A percentile compares a stretch with the other conserved stretches of the same genome.
These are phyloP conservation scores for Chloromonas sp. DNA, from an alignment of 163 green algal genomes.

Conservation along the genomic window DNA sequence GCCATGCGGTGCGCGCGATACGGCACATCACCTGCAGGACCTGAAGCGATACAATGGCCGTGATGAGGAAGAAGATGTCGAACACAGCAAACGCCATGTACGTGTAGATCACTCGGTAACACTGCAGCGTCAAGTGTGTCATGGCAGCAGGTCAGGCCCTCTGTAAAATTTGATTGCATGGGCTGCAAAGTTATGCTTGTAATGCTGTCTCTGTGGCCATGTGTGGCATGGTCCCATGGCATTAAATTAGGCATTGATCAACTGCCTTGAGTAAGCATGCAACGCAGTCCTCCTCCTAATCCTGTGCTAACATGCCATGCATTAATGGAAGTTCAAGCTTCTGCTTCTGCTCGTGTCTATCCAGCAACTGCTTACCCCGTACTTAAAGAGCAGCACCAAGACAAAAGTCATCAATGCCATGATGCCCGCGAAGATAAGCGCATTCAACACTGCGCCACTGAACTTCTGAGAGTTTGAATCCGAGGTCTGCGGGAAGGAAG, in stretches of 20 bases:
- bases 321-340: no score
- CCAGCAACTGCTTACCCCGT: constrained; percentile 47
- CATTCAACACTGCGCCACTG: constrained; percentile 83
- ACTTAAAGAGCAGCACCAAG: constrained; percentile 91
- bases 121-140: constrained; percentile 42
- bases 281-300: no score
- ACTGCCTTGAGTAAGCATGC: no score
- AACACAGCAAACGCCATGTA: constrained; percentile 96
- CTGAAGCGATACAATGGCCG: constrained; percentile 61
- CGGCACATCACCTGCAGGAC: constrained; percentile 49
- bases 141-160: not conserved
- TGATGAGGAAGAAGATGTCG: constrained; percentile 91
- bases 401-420: constrained; percentile 86
- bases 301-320: no score
- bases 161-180: not conserved
- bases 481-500: constrained; percentile 26
- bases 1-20: not conserved
- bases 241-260: no score
- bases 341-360: no score
- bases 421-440: constrained; percentile 82
- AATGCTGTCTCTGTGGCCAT: not conserved
- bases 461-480: constrained; percentile 78
- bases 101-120: constrained; percentile 77
- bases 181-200: no score
- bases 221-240: not conserved